Percentiles rank a stretch among this genome's conserved stretches.
These are phyloP conservation scores for Berberis vulgaris DNA, from an alignment of 164 flowering plant genomes.

Conservation along the genomic window DNA sequence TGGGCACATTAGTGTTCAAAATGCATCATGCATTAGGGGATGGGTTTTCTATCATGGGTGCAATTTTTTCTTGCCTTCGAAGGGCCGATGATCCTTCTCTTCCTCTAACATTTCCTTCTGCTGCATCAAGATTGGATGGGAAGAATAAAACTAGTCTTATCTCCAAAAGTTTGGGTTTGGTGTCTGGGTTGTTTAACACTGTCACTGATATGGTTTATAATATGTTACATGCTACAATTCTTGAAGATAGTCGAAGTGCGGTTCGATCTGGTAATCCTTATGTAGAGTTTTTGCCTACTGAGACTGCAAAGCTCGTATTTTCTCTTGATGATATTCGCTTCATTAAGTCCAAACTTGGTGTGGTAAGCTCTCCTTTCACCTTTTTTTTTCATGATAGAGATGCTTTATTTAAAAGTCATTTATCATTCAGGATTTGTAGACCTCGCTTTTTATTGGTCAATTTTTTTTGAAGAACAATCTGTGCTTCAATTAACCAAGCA, in stretches of 20 bases:
- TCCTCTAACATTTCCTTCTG: slow-evolving; percentile 2
- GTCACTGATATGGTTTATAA: neutral
- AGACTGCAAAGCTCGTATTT: slow-evolving; percentile 1
- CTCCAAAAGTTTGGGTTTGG: neutral
- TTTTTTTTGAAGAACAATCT: too few relatives aligned
- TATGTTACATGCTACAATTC: neutral
- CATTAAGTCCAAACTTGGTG: slow-evolving; percentile 7
- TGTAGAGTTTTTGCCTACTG: neutral
- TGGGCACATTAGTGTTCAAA: neutral
- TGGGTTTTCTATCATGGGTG: neutral
- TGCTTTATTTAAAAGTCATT: too few relatives aligned
- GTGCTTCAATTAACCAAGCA: too few relatives aligned
- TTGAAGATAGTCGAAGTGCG: neutral
- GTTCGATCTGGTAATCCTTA: neutral
- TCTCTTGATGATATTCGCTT: slow-evolving; percentile 9
- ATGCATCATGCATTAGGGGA: neutral
- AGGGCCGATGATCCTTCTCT: slow-evolving; percentile 3
- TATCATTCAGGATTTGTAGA: too few relatives aligned
- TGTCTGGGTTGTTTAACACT: neutral
- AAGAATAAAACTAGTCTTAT: neutral
- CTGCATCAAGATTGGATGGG: neutral
- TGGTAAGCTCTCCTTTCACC: slow-evolving; percentile 4
- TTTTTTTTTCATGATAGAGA: neutral
- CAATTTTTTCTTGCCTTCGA: neutral
- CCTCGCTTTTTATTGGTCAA: too few relatives aligned